Evolutionary conservation across 306 rosid species (phyloP).

Genomic region (Elaeagnus macrophylla): DNA sequence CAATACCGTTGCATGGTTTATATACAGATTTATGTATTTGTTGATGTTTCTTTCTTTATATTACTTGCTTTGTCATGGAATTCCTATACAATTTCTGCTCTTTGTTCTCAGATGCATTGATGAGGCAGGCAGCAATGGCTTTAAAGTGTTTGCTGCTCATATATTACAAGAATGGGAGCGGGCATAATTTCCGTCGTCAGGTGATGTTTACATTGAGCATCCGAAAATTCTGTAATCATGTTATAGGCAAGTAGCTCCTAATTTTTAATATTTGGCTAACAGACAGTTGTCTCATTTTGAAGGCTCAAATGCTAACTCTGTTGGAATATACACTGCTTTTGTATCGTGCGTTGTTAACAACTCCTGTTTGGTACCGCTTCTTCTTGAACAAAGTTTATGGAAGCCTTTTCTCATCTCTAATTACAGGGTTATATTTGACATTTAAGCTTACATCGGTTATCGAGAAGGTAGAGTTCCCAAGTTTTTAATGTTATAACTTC

Average conservation of each 20-base stretch:
- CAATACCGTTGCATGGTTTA: neutral
- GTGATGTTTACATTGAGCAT: slow-evolving; percentile 25
- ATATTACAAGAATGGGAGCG: slow-evolving; percentile 71
- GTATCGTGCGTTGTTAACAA: slow-evolving; percentile 73
- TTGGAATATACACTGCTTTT: slow-evolving; percentile 64
- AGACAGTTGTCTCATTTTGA: slow-evolving; percentile 17
- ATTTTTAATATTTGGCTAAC: slow-evolving; percentile 26
- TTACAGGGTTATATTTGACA: slow-evolving; percentile 81
- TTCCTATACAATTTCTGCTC: slow-evolving; percentile 3
- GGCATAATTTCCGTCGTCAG: slow-evolving; percentile 72
- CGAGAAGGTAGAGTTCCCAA: slow-evolving; percentile 59
- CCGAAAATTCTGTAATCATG: slow-evolving; percentile 11
- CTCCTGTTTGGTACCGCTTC: slow-evolving; percentile 88
- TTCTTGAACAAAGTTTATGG: slow-evolving; percentile 77
- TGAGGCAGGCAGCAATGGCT: slow-evolving; percentile 79
- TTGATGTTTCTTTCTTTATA: slow-evolving; percentile 1
- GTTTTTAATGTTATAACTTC: slow-evolving; percentile 7
- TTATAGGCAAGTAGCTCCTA: slow-evolving; percentile 9
- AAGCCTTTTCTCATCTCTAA: slow-evolving; percentile 80
- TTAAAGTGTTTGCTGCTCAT: slow-evolving; percentile 74
- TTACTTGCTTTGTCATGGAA: neutral
- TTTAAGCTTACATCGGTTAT: slow-evolving; percentile 74
- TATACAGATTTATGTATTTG: neutral
- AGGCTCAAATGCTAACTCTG: slow-evolving; percentile 84
- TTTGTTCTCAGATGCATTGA: slow-evolving; percentile 57